Evolutionary conservation across 805 yeast genomes (phyloP), one percentile per base, ranked within the genome.

Genomic region (Grigorovia jiainica): DNA sequence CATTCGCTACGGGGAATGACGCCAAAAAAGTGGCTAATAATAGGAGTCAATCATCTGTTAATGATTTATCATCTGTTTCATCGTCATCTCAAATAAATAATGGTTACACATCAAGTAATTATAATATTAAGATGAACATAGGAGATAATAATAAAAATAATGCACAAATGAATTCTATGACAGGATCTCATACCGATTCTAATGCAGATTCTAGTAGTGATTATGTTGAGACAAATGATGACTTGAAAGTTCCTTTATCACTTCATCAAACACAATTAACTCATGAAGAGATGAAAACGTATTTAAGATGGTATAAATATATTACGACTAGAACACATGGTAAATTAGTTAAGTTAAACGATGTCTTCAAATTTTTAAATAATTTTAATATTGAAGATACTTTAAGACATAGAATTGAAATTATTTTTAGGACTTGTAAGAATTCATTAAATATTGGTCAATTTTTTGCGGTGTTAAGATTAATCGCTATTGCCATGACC

Each of bases 261-360:
- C 63, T 84, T n/a, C 68, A 79, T 1, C 72, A 76, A 1, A 74
- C 72, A 37, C 86, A 86, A 44, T 70, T 90, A 36, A 74, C 95
- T 0, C 71, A 72, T 16, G 83, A 82, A 43, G 98, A 90, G 61
- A 74, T 78, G 10, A 77, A 81, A 53, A 83, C 96, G 1, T 90
- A 90, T 61, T 75, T 90, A 51, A 70, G 96, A 49, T 90, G 98
- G 98, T 90, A 89, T 60, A 82, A 87, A 50, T 89, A 86, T 54
- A 76, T 90, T 25, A 72, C 83, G 30, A 71, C 83, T 36, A 73
- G 89, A 41, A 82, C 82, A 47, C 78, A 79, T 31, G 72, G 79
- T 34, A 71, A 79, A 46, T 64, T 84, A 25, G 78, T 90, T 7
- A 70, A 79, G 4, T 65, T 90, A 47, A 73, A 70, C 9, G 97